These are phyloP conservation scores for Conoideocrella luteorostrata DNA, from an alignment of 2,329 filamentous ascomycete genomes.

Conservation along the genomic window DNA sequence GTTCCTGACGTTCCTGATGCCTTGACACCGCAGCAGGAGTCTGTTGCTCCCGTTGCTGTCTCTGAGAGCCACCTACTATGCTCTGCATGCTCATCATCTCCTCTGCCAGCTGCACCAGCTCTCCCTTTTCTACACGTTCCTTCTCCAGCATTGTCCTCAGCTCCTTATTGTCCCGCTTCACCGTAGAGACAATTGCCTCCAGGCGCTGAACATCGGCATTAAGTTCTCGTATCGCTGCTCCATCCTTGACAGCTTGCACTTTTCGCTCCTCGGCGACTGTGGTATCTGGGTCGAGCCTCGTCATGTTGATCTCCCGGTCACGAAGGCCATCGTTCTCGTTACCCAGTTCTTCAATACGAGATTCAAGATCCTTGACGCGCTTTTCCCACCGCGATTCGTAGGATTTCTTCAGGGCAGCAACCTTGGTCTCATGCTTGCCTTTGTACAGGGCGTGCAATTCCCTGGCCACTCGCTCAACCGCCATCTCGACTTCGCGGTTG, in stretches of 20 bases:
- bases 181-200: constrained; percentile 61
- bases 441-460: constrained; percentile 94
- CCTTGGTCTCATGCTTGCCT: constrained; percentile 94
- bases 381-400: constrained; percentile 89
- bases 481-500: constrained; percentile 67
- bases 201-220: constrained; percentile 71
- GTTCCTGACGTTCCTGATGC: constrained; percentile 1
- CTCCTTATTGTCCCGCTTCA: constrained; percentile 63
- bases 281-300: constrained; percentile 45
- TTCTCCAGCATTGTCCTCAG: constrained; percentile 61
- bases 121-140: constrained; percentile 77
- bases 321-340: constrained; percentile 72
- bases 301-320: constrained; percentile 58
- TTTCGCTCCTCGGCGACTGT: constrained; percentile 44
- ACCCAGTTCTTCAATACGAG: constrained; percentile 59
- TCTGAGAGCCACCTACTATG: constrained; percentile 24
- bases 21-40: not conserved
- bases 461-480: constrained; percentile 84
- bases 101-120: constrained; percentile 73
- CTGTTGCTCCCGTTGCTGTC: constrained; percentile 17
- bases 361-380: constrained; percentile 72
- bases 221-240: constrained; percentile 61
- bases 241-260: constrained; percentile 55
- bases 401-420: constrained; percentile 76
- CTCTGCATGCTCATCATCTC: constrained; percentile 72